These are phyloP conservation scores for Pleurotus sapidus DNA, from an alignment of 768 basidiomycete species.

Conservation along the genomic window DNA sequence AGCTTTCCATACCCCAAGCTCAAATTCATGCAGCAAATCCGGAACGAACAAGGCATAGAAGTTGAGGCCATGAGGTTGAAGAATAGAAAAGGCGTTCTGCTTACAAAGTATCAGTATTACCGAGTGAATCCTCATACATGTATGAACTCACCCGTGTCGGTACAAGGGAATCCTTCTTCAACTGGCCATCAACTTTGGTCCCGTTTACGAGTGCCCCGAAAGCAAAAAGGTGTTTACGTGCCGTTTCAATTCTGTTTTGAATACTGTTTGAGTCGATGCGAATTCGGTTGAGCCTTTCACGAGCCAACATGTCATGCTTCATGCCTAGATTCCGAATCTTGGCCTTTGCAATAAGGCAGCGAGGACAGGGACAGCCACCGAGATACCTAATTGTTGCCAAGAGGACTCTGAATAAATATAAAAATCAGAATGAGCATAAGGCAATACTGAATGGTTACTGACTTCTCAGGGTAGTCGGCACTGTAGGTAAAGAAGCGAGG, in stretches of 20 bases:
- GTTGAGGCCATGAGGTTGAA: slow-evolving; percentile 13
- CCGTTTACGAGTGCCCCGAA: background rate
- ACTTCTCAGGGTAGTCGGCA: slow-evolving; percentile 31
- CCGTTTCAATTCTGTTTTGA: background rate
- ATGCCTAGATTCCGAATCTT: slow-evolving; percentile 23
- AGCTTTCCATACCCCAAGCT: slow-evolving; percentile 24
- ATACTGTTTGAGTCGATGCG: background rate
- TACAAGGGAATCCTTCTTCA: slow-evolving; percentile 4
- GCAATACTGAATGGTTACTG: background rate
- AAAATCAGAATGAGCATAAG: too few species aligned
- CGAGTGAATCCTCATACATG: background rate
- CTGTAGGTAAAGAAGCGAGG: slow-evolving; percentile 27
- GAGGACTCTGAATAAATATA: too few species aligned
- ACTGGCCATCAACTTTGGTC: background rate
- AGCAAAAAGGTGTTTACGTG: background rate
- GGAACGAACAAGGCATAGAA: slow-evolving; percentile 16
- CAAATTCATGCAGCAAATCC: slow-evolving; percentile 25
- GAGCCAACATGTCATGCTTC: background rate
- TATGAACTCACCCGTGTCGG: slow-evolving; percentile 4
- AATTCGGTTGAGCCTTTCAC: background rate
- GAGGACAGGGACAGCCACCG: slow-evolving; percentile 21
- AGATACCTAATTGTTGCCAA: slow-evolving; percentile 21
- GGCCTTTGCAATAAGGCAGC: slow-evolving; percentile 17
- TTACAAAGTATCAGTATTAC: too few species aligned
- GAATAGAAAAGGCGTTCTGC: slow-evolving; percentile 23